A percentile compares a stretch with the other conserved stretches of the same genome.
These are phyloP conservation scores for Casaregolazyma lundiana DNA, from an alignment of 1,139 yeast species.

Conservation along the genomic window DNA sequence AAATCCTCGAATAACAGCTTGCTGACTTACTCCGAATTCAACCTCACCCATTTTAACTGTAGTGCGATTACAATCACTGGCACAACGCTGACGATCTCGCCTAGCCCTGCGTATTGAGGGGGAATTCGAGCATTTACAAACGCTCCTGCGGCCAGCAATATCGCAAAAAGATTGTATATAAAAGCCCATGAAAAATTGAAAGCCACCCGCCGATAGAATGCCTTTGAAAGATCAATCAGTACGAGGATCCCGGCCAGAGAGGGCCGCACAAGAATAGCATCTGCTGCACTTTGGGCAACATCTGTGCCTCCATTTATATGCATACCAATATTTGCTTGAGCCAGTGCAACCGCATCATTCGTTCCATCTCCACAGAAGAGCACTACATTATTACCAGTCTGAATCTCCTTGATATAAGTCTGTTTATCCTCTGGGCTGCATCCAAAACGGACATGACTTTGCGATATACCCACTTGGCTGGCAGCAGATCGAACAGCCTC, in stretches of 20 bases:
- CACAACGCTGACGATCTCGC: constrained; percentile 3
- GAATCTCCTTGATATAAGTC: not conserved
- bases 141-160: constrained; percentile 5
- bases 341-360: constrained; percentile 5
- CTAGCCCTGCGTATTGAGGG: constrained; percentile 4
- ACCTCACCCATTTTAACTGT: not conserved
- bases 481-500: constrained; percentile 2
- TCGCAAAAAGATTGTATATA: constrained; percentile 3
- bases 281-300: constrained; percentile 6
- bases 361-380: constrained; percentile 6
- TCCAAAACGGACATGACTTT: not conserved
- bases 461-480: not conserved
- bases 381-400: not conserved
- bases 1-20: not conserved
- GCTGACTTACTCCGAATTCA: not conserved
- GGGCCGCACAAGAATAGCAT: constrained; percentile 4
- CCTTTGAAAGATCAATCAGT: not conserved
- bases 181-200: constrained; percentile 2
- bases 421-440: not conserved
- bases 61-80: constrained; percentile 2
- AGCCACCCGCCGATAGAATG: not conserved
- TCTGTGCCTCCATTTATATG: constrained; percentile 4
- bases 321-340: constrained; percentile 5
- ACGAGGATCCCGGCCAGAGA: not conserved
- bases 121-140: constrained; percentile 3